phyloP scores from a whole-genome alignment of 2,329 filamentous ascomycete species.

The Rachicladosporium sp. region DNA sequence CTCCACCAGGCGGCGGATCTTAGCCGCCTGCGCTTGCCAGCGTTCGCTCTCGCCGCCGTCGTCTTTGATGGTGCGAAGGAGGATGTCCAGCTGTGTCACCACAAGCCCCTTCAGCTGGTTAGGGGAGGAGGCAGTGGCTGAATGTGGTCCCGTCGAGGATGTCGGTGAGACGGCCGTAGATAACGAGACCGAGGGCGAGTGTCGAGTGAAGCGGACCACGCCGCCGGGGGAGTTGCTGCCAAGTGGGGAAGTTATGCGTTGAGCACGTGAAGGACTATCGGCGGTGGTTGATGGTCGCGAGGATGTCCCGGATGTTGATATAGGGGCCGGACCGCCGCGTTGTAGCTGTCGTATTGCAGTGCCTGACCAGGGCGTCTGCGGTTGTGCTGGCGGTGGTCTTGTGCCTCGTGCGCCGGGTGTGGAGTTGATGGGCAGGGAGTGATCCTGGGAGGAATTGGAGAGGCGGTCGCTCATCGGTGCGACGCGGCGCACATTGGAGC shows the following conservation, averaged over 20 bases:
- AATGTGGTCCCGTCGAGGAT: conserved; percentile 34
- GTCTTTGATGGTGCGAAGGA: conserved; percentile 89
- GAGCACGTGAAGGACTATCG: conserved; percentile 45
- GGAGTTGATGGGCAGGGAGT: conserved; percentile 10
- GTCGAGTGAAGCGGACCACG: conserved; percentile 38
- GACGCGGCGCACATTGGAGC: conserved; percentile 17
- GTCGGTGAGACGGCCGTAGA: conserved; percentile 22
- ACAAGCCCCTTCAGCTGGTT: conserved; percentile 72
- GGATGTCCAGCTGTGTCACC: conserved; percentile 85
- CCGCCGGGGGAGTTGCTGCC: conserved; percentile 36
- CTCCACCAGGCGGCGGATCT: conserved; percentile 91
- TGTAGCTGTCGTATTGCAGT: conserved; percentile 41
- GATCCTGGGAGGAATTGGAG: conserved; percentile 29
- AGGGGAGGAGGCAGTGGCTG: conserved; percentile 26
- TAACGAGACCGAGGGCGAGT: conserved; percentile 45
- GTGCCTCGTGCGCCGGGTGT: conserved; percentile 28
- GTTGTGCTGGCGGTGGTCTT: conserved; percentile 29
- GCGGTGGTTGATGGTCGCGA: conserved; percentile 37
- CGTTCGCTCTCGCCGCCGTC: conserved; percentile 71
- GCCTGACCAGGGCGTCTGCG: conserved; percentile 45
- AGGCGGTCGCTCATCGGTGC: conserved; percentile 43
- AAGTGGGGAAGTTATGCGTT: conserved; percentile 32
- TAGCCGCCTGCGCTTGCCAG: conserved; percentile 85
- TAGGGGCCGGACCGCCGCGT: conserved; percentile 46
- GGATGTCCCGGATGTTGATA: conserved; percentile 41